Percentiles rank a stretch among this genome's conserved stretches.
phyloP scores from a whole-genome alignment of 305 asterid genomes.

The Solanum hybrid region DNA sequence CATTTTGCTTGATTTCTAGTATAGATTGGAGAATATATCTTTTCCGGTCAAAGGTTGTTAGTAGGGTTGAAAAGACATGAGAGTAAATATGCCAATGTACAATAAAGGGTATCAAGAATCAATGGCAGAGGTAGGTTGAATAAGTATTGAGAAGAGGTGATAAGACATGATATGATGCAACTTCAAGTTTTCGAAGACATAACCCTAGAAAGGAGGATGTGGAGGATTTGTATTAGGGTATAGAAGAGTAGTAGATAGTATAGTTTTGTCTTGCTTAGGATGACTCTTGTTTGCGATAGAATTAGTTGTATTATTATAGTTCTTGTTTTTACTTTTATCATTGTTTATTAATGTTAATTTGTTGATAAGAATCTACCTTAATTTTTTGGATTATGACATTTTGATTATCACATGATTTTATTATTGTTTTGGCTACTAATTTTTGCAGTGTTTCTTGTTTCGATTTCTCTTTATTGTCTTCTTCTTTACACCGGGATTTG shows the following conservation, averaged over 20 bases:
- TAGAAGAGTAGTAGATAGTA: neutral
- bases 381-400: neutral
- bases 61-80: neutral
- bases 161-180: neutral
- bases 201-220: too few species aligned
- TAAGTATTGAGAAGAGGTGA: neutral
- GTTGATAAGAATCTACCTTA: neutral
- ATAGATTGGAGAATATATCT: neutral
- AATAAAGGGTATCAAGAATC: neutral
- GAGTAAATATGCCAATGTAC: neutral
- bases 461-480: neutral
- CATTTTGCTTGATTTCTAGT: neutral
- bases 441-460: too few species aligned
- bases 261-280: too few species aligned
- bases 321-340: neutral
- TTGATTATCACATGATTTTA: neutral
- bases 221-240: neutral
- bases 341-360: neutral
- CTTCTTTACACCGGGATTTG: neutral
- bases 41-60: neutral
- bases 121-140: neutral
- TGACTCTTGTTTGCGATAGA: too few species aligned
- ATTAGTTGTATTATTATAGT: too few species aligned
- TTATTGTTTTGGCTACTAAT: neutral
- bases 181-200: too few species aligned